Evolutionary conservation across 2,329 filamentous ascomycete species (phyloP), one percentile per base, ranked within the genome.

Genomic region (Apiospora aurea): DNA sequence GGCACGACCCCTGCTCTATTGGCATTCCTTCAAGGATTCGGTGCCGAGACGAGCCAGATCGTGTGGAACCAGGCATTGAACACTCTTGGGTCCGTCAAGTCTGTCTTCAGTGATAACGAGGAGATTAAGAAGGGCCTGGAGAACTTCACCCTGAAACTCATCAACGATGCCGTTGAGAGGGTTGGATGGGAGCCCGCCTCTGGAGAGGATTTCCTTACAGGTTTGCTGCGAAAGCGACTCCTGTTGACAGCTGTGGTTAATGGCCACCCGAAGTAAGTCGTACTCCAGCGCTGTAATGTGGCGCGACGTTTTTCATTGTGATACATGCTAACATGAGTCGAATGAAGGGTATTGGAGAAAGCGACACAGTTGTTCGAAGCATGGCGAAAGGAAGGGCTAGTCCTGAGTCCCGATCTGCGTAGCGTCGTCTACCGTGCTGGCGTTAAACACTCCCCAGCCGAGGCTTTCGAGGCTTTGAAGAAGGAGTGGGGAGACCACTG

Each of bases 1-100:
- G 92, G 93, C 69, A 94, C 90, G 4, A 97, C 95, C 0, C 87
- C 94, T 34, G 93, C 93, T 11, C 87, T 99, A 16, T 85, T 99
- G 43, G 91, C 93, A 16, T 93, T 99, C 77, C 84, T 97, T 14
- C 90, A 97, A 81, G 93, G 93, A n/a, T 95, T 98, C 82, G 87
- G 90, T 73, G 85, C 88, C 69, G 96, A 99, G 83, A 88, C 88
- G 1, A 94, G 96, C 81, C 95, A 95, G 78, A 88, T 97, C 68
- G 96, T 98, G 6, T 97, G 96, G 93, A 91, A 90, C 72, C 94
- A 97, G 80, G 91, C 97, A 44, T 86, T 97, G 10, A 91, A 92
- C 75, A 93, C 93, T 4, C 84, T 98, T 38, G 88, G 85, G 71
- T 91, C 91, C 70, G 88, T 98, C 73, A 94, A 94, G 81, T 93